Conservation (phyloP, 2,329 filamentous ascomycete species). For the Lecanicillium sp. region DNA sequence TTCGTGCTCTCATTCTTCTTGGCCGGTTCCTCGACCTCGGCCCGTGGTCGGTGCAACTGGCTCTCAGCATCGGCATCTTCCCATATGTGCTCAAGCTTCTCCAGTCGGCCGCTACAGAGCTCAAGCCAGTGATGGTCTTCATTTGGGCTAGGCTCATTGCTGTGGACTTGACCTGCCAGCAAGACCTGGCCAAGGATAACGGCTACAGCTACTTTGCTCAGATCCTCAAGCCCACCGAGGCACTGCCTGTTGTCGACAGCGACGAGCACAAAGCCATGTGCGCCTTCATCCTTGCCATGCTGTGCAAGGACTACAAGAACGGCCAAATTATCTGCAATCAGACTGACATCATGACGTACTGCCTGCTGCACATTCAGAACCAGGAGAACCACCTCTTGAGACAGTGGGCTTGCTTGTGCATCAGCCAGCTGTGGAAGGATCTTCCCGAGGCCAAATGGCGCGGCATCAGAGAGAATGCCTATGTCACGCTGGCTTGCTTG, state of each 20-base stretch:
- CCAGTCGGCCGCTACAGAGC: conserved; percentile 86
- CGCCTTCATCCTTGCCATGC: conserved; percentile 93
- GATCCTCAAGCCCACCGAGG: conserved; percentile 79
- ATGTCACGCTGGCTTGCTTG: conserved; percentile 71
- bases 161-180: conserved; percentile 89
- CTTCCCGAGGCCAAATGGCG: conserved; percentile 92
- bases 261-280: conserved; percentile 99
- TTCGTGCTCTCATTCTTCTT: conserved; percentile 83
- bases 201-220: conserved; percentile 95
- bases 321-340: conserved; percentile 89
- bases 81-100: conserved; percentile 96
- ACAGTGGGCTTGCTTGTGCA: conserved; percentile 92
- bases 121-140: conserved; percentile 99
- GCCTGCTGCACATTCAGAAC: conserved; percentile 75
- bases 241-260: conserved; percentile 77
- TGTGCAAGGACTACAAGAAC: conserved; percentile 90
- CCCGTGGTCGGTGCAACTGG: conserved; percentile 97
- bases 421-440: conserved; percentile 91
- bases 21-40: conserved; percentile 92
- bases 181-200: conserved; percentile 91
- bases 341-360: conserved; percentile 84
- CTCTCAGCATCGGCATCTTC: conserved; percentile 95
- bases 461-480: conserved; percentile 84
- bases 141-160: conserved; percentile 97
- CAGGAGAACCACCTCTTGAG: conserved; percentile 81